These are phyloP conservation scores for Beauveria sp. DNA, from an alignment of 2,329 filamentous ascomycete species.

Conservation along the genomic window DNA sequence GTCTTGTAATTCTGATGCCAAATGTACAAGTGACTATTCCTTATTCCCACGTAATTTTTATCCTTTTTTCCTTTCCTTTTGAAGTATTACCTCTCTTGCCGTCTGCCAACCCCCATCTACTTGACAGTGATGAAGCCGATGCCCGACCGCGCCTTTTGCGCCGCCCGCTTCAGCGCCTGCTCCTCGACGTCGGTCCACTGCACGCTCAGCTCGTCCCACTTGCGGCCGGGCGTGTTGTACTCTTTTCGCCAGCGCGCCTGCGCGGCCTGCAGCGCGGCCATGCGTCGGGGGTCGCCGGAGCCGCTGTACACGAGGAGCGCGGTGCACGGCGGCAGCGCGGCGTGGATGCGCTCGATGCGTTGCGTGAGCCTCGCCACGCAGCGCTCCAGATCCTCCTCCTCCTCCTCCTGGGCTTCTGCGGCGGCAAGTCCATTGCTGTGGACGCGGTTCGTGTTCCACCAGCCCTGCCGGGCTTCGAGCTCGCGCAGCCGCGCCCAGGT, in stretches of 20 bases:
- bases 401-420: slow-evolving; percentile 18
- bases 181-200: slow-evolving; percentile 62
- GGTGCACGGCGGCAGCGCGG: slow-evolving; percentile 54
- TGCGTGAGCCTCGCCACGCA: slow-evolving; percentile 38
- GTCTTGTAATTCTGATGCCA: not conserved
- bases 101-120: slow-evolving; percentile 25
- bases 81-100: too few relatives aligned
- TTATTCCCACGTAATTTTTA: not conserved
- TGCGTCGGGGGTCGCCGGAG: slow-evolving; percentile 59
- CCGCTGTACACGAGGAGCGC: slow-evolving; percentile 59
- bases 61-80: not conserved
- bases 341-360: slow-evolving; percentile 49
- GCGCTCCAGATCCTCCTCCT: slow-evolving; percentile 30
- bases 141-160: slow-evolving; percentile 50
- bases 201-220: slow-evolving; percentile 60
- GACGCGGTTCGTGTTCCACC: slow-evolving; percentile 55
- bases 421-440: slow-evolving; percentile 27
- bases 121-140: slow-evolving; percentile 60
- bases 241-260: slow-evolving; percentile 55
- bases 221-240: slow-evolving; percentile 54
- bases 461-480: slow-evolving; percentile 57
- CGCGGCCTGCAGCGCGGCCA: slow-evolving; percentile 54
- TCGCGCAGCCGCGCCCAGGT: slow-evolving; percentile 60
- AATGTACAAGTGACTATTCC: too few relatives aligned
- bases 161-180: slow-evolving; percentile 52